phyloP scores from a whole-genome alignment of 345 rosid species.

The Populus pruinosa region DNA sequence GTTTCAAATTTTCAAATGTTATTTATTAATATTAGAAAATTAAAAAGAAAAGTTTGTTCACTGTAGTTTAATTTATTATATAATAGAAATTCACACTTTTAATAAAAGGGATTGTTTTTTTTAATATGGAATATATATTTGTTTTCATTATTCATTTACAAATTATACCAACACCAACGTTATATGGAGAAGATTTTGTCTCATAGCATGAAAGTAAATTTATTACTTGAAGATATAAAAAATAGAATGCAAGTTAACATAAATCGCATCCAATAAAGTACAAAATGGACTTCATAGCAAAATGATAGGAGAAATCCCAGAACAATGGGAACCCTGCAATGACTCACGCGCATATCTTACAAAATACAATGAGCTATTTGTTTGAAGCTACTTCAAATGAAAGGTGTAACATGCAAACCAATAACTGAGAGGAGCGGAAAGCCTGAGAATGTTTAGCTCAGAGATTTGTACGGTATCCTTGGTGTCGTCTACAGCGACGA shows the following conservation, averaged over 20 bases:
- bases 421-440: background rate
- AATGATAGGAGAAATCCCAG: background rate
- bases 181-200: background rate
- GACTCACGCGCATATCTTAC: background rate
- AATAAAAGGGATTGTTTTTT: too few relatives aligned
- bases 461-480: slow-evolving; percentile 50
- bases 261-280: background rate
- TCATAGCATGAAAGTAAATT: background rate
- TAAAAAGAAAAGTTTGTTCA: too few relatives aligned
- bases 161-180: background rate
- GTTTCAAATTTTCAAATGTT: too few relatives aligned
- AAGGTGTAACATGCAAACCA: background rate
- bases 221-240: background rate
- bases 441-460: background rate
- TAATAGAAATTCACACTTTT: too few relatives aligned
- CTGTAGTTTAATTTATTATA: too few relatives aligned
- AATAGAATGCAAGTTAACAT: background rate
- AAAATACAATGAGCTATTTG: background rate
- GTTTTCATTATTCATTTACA: too few relatives aligned
- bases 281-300: background rate
- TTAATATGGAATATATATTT: too few relatives aligned
- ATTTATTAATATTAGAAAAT: too few relatives aligned
- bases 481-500: slow-evolving; percentile 62
- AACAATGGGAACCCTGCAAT: background rate
- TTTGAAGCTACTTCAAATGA: background rate